Evolutionary conservation across 177 flowering plant genomes (phyloP).

Genomic region (Vitis hybrid): DNA sequence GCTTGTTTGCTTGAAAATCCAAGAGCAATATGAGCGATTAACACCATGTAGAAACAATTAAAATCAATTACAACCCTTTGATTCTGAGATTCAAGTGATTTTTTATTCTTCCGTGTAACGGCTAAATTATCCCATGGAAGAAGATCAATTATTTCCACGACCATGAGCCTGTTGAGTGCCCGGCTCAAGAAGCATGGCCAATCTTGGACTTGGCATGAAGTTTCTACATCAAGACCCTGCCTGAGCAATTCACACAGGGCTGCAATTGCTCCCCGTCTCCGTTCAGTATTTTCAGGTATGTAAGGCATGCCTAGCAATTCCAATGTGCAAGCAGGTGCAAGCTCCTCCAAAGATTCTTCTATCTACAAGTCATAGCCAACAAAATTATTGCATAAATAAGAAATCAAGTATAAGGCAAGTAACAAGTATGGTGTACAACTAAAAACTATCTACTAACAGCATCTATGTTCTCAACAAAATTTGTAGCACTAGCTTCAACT

Average conservation of each 20-base stretch:
- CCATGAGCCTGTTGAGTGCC: constrained; percentile 73
- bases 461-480: not conserved
- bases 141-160: constrained; percentile 83
- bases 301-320: constrained; percentile 78
- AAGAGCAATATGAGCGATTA: constrained; percentile 82
- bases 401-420: not conserved
- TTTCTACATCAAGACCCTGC: constrained; percentile 93
- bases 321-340: constrained; percentile 95
- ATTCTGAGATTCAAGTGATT: constrained; percentile 89
- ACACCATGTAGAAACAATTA: constrained; percentile 63
- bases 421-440: not conserved
- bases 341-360: constrained; percentile 94
- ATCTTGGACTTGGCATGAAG: constrained; percentile 76
- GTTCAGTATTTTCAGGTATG: constrained; percentile 84
- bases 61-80: constrained; percentile 85
- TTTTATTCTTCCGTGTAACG: constrained; percentile 71
- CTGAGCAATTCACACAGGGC: constrained; percentile 88
- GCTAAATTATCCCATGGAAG: constrained; percentile 84
- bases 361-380: constrained; percentile 47
- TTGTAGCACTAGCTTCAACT: not conserved
- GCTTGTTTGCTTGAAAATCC: constrained; percentile 87
- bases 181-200: constrained; percentile 87
- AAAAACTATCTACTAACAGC: not conserved
- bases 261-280: constrained; percentile 87
- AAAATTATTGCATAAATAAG: not conserved